These are phyloP conservation scores for Arctium minus DNA, from an alignment of 129 eudicot genomes.

Conservation along the genomic window DNA sequence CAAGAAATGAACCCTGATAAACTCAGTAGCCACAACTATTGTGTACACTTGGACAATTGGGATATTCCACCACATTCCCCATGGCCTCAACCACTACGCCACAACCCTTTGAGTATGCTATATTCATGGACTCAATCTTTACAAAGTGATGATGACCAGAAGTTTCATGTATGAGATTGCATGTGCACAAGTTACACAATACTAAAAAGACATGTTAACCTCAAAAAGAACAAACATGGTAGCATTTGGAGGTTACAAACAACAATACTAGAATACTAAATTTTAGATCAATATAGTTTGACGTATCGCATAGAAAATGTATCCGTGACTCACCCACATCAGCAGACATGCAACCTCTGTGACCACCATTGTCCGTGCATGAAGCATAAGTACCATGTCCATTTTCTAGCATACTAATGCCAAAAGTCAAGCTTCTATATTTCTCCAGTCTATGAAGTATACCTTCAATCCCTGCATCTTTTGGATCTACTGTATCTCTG, in stretches of 20 bases:
- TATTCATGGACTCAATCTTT: too few species aligned
- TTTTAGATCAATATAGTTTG: not conserved
- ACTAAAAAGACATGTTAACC: not conserved
- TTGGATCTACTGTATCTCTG: slow-evolving; percentile 45
- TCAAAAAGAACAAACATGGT: too few species aligned
- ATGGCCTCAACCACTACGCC: too few species aligned
- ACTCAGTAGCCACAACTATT: too few species aligned
- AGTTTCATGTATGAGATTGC: too few species aligned
- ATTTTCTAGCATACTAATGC: slow-evolving; percentile 24
- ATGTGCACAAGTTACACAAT: too few species aligned
- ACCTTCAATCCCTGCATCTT: slow-evolving; percentile 61
- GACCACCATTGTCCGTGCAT: slow-evolving; percentile 21
- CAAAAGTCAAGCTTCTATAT: slow-evolving; percentile 53
- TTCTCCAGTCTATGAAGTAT: slow-evolving; percentile 62
- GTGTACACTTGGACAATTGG: too few species aligned
- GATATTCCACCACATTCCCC: too few species aligned
- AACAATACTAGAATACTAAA: not conserved
- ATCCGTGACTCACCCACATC: slow-evolving; percentile 41
- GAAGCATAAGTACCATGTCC: slow-evolving; percentile 17
- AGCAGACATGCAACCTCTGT: slow-evolving; percentile 11
- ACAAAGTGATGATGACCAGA: not conserved
- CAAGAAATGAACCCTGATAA: too few species aligned
- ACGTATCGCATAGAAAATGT: not conserved
- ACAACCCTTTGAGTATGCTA: too few species aligned
- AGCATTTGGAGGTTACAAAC: not conserved